Conservation (phyloP, 345 rosid genomes). For the Salix purpurea region DNA sequence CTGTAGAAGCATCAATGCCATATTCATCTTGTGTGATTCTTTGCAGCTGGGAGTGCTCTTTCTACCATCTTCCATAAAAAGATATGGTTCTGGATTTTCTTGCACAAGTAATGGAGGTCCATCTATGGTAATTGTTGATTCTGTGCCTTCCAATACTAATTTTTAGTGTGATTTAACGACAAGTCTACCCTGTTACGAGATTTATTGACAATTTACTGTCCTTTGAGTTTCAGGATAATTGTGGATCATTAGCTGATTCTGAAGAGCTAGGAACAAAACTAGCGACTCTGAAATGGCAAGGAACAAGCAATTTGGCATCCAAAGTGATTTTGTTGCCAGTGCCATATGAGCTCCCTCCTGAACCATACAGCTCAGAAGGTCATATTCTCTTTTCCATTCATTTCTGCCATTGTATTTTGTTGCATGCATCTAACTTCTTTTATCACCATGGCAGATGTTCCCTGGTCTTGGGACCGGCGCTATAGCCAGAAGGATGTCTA, state of each 20-base stretch:
- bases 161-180: neutral
- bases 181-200: neutral
- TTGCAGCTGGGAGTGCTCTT: slow-evolving; percentile 81
- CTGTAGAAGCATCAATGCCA: neutral
- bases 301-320: slow-evolving; percentile 28
- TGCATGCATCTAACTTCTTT: slow-evolving; percentile 3
- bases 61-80: slow-evolving; percentile 40
- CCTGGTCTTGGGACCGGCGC: slow-evolving; percentile 91
- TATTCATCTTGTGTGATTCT: neutral
- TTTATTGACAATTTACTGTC: neutral
- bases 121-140: slow-evolving; percentile 31
- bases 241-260: slow-evolving; percentile 14
- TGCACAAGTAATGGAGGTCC: slow-evolving; percentile 41
- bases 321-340: slow-evolving; percentile 60
- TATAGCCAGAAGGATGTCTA: slow-evolving; percentile 72
- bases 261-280: slow-evolving; percentile 36
- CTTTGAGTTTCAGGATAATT: slow-evolving; percentile 20
- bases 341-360: slow-evolving; percentile 81
- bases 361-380: slow-evolving; percentile 73
- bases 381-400: neutral
- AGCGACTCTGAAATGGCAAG: slow-evolving; percentile 66
- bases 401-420: neutral
- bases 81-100: slow-evolving; percentile 42
- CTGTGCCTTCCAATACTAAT: neutral
- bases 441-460: slow-evolving; percentile 51